These are phyloP conservation scores for Achaetomiella virescens DNA, from an alignment of 495 filamentous ascomycete species.

Conservation along the genomic window DNA sequence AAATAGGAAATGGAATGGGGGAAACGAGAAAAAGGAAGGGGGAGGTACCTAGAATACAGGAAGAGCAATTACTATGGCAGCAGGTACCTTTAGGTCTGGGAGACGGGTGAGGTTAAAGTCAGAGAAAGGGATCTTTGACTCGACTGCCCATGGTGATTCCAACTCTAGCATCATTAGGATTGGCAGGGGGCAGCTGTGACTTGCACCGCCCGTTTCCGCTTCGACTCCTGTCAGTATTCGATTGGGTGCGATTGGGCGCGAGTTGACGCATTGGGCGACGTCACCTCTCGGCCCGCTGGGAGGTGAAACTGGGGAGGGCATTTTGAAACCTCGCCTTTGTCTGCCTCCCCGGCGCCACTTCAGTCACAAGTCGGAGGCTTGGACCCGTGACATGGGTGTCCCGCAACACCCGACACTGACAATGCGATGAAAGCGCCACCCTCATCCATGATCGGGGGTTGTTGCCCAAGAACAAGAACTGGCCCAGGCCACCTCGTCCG, in stretches of 20 bases:
- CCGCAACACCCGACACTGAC: neutral
- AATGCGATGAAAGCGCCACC: neutral
- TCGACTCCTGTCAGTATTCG: neutral
- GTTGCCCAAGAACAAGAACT: neutral
- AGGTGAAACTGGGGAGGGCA: conserved; percentile 5
- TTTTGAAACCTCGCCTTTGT: conserved; percentile 12
- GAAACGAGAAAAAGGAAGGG: too few species aligned
- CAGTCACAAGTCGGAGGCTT: neutral
- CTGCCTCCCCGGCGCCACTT: conserved; percentile 7
- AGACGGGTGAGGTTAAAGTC: too few species aligned
- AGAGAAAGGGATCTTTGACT: too few species aligned
- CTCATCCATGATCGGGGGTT: neutral
- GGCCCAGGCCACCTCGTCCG: neutral
- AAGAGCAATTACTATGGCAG: too few species aligned
- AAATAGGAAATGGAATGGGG: too few species aligned
- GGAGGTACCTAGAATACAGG: too few species aligned
- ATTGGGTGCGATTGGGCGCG: neutral
- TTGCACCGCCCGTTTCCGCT: neutral
- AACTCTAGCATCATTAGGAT: too few species aligned
- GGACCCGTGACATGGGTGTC: neutral
- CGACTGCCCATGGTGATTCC: too few species aligned
- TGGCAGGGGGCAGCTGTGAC: too few species aligned
- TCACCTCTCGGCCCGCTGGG: neutral
- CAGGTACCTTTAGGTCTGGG: too few species aligned
- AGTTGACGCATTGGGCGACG: neutral